Conservation (phyloP, 345 rosid species). For the Boechera divaricarpa region DNA sequence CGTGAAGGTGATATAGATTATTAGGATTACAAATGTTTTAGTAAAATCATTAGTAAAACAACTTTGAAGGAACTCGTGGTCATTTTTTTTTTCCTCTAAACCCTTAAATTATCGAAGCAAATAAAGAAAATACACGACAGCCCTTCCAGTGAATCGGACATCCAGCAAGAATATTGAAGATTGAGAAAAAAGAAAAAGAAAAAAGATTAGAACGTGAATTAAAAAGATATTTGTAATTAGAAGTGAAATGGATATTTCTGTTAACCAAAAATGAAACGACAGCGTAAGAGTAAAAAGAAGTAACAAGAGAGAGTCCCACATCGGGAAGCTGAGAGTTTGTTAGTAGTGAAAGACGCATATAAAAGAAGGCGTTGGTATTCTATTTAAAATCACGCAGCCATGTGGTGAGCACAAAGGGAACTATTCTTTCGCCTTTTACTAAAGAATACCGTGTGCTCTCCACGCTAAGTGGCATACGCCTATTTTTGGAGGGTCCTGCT, state of each 20-base stretch:
- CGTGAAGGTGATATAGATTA: not conserved
- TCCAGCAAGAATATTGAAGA: not conserved
- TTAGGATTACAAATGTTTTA: not conserved
- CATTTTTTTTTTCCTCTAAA: not conserved
- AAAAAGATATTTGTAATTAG: no score
- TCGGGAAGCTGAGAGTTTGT: not conserved
- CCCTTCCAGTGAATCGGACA: not conserved
- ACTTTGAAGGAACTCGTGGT: not conserved
- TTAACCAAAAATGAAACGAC: not conserved
- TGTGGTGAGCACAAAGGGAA: constrained; percentile 44
- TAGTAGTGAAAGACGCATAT: not conserved
- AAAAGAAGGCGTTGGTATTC: not conserved
- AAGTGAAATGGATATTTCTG: not conserved
- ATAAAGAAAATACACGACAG: not conserved
- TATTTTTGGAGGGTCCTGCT: constrained; percentile 42
- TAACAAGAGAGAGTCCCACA: constrained; percentile 5
- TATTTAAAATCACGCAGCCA: not conserved
- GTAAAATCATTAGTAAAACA: not conserved
- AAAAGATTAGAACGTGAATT: not conserved
- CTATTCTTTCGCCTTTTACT: constrained; percentile 46
- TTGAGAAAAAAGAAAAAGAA: no score
- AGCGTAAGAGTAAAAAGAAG: not conserved
- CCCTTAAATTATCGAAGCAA: not conserved
- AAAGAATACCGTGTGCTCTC: constrained; percentile 44
- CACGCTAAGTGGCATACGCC: constrained; percentile 42